Conservation (phyloP, 768 basidiomycete genomes). For the Hortiboletus flavorubellus region DNA sequence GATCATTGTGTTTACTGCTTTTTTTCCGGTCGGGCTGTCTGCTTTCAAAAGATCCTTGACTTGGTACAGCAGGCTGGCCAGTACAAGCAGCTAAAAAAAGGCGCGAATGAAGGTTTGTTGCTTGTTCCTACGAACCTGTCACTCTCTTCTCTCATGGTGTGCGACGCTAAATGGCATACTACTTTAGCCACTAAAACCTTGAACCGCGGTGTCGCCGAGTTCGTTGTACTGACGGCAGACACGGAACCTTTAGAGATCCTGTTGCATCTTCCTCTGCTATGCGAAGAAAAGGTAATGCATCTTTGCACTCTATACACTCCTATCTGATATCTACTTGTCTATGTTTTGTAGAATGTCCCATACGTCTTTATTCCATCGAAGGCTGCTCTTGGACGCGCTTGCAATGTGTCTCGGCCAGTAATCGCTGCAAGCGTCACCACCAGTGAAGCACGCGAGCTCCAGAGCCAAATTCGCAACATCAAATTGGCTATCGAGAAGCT, state of each 20-base stretch:
- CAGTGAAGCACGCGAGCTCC: constrained; percentile 88
- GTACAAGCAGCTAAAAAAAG: constrained; percentile 98
- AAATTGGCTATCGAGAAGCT: constrained; percentile 81
- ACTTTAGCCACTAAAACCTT: constrained; percentile 89
- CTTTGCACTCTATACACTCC: not conserved
- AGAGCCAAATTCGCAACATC: constrained; percentile 82
- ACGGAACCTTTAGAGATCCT: constrained; percentile 98
- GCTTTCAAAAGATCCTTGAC: constrained; percentile 74
- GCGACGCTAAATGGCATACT: constrained; percentile 4
- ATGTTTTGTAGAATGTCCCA: constrained; percentile 73
- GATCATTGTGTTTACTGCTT: not conserved
- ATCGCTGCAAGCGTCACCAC: constrained; percentile 97
- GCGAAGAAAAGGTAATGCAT: constrained; percentile 87
- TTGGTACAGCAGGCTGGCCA: constrained; percentile 93
- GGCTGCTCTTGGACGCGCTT: constrained; percentile 93
- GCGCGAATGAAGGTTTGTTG: constrained; percentile 89
- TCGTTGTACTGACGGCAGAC: constrained; percentile 94
- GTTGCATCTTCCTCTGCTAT: constrained; percentile 93
- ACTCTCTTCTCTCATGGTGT: not conserved
- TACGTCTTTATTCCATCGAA: constrained; percentile 96
- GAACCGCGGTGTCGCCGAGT: constrained; percentile 96
- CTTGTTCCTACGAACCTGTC: not conserved
- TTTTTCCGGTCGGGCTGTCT: not conserved
- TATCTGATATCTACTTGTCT: not conserved
- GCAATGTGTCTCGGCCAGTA: constrained; percentile 92